Evolutionary conservation across 2,329 filamentous ascomycete species (phyloP).

Genomic region (Aspergillus oerlinghausenensis): DNA sequence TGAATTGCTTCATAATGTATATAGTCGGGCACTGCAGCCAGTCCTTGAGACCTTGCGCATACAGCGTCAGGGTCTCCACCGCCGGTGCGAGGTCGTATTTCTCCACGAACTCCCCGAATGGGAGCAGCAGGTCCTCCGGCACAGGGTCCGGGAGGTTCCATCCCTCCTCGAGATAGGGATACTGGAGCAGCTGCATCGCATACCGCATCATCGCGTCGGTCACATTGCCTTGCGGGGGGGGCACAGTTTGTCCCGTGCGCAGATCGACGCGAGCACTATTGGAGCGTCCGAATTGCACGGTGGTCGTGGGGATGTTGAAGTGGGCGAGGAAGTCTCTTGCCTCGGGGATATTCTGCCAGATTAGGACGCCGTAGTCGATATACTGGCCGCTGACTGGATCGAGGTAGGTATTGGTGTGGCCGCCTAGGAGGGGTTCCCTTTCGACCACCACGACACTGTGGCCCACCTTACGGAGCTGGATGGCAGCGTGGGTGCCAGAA

Average conservation of each 20-base stretch:
- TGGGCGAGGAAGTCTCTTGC: constrained; percentile 19
- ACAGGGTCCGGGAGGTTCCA: constrained; percentile 12
- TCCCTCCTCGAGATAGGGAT: constrained; percentile 6
- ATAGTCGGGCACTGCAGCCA: constrained; percentile 1
- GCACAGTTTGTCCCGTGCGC: constrained; percentile 15
- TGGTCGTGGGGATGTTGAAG: constrained; percentile 16
- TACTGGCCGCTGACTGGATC: constrained; percentile 14
- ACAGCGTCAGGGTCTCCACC: constrained; percentile 1
- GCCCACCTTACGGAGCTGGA: constrained; percentile 21
- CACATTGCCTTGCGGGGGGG: constrained; percentile 8
- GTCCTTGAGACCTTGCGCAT: not conserved
- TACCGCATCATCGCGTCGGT: constrained; percentile 11
- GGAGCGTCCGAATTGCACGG: not conserved
- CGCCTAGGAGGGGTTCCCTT: constrained; percentile 21
- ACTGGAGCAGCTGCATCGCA: constrained; percentile 10
- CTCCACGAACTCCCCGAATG: constrained; percentile 11
- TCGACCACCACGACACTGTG: constrained; percentile 25
- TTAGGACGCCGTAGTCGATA: constrained; percentile 28
- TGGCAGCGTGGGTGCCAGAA: constrained; percentile 26
- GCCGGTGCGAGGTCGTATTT: constrained; percentile 12
- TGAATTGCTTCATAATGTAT: constrained; percentile 7
- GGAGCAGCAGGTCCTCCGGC: constrained; percentile 12
- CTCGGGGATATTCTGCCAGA: constrained; percentile 18
- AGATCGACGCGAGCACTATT: constrained; percentile 15
- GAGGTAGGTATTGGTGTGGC: constrained; percentile 23